phyloP scores from a whole-genome alignment of 495 filamentous ascomycete genomes.

The Cercophora newfieldiana region DNA sequence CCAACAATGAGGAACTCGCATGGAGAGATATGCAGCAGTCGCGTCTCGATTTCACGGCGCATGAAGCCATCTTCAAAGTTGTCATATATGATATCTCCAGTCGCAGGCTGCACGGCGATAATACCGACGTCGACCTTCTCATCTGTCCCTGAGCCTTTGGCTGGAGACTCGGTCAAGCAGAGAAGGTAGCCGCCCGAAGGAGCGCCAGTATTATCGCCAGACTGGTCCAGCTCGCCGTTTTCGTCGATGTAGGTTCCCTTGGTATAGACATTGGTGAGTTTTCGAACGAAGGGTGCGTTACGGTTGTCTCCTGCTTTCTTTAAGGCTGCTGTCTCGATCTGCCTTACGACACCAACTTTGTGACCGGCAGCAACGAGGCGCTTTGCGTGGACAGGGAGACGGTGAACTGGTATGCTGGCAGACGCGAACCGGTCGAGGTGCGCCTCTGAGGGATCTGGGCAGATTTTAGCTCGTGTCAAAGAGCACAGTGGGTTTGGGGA shows the following conservation, averaged over 20 bases:
- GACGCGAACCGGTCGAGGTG: constrained; percentile 92
- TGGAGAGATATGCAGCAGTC: constrained; percentile 90
- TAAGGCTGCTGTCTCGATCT: constrained; percentile 96
- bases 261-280: constrained; percentile 95
- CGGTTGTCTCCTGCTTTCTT: constrained; percentile 96
- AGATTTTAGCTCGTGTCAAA: constrained; percentile 10
- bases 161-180: constrained; percentile 85
- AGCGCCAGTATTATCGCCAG: constrained; percentile 53
- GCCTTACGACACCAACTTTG: constrained; percentile 94
- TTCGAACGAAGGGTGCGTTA: constrained; percentile 87
- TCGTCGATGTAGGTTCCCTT: constrained; percentile 99
- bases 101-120: constrained; percentile 91
- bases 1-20: constrained; percentile 97
- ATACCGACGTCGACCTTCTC: constrained; percentile 93
- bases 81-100: constrained; percentile 95
- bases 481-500: not conserved
- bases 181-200: constrained; percentile 86
- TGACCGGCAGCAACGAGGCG: constrained; percentile 88
- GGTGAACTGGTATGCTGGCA: constrained; percentile 90
- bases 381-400: constrained; percentile 92
- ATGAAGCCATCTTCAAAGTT: constrained; percentile 98
- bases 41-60: constrained; percentile 93
- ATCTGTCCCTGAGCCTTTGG: constrained; percentile 84
- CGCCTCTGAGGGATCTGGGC: constrained; percentile 78
- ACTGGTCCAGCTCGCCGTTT: constrained; percentile 70